phyloP scores from a whole-genome alignment of 129 eudicot species.

The Heracleum sosnowskyi region DNA sequence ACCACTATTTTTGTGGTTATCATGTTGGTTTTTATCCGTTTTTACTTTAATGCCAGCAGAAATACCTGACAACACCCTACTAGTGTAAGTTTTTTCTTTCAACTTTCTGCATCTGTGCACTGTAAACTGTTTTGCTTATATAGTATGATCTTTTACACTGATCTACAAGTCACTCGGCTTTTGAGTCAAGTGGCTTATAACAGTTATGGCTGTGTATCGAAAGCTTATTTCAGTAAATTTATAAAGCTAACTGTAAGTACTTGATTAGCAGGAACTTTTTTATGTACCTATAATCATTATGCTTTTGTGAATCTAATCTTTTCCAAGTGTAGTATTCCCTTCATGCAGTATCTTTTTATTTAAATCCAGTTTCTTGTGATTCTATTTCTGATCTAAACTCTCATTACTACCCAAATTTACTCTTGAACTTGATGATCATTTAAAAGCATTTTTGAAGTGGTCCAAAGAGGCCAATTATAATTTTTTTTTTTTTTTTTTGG shows the following conservation, averaged over 20 bases:
- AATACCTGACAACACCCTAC: constrained; percentile 87
- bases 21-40: constrained; percentile 82
- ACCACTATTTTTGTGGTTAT: constrained; percentile 53
- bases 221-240: neutral
- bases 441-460: neutral
- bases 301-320: neutral
- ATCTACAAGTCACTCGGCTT: neutral
- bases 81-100: constrained; percentile 62
- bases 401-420: neutral
- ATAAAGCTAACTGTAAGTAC: neutral
- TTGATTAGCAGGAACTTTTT: neutral
- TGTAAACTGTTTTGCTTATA: constrained; percentile 5
- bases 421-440: neutral
- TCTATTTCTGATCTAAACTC: neutral
- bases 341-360: neutral
- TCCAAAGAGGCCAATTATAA: neutral
- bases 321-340: neutral
- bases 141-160: neutral
- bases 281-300: neutral
- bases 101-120: neutral
- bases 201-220: neutral
- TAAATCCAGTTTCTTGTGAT: neutral
- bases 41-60: constrained; percentile 99
- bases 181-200: neutral
- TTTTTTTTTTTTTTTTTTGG: neutral